Evolutionary conservation across 1,139 yeast genomes (phyloP), one percentile per base, ranked within the genome.

Genomic region (Sugiyamaella castrensis): DNA sequence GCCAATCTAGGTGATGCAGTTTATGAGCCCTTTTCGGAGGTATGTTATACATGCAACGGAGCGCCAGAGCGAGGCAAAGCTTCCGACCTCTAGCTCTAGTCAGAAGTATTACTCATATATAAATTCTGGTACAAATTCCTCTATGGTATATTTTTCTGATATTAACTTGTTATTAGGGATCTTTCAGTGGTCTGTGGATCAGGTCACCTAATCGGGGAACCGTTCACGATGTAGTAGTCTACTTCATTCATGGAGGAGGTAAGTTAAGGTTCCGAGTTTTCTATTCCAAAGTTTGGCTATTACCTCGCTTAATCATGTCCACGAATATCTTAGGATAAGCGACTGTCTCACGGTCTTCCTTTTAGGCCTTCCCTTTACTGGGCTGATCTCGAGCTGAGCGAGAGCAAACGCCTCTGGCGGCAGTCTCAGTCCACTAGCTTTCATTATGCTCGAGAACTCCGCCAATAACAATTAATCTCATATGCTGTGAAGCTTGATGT

Each of bases 231-330:
- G 39, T 72, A 12, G 56, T 72, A 6, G 35, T 73, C 2, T 65
- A 63, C 41, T 72, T 65, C 47, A 57, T 73, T 29, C 76, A 73
- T 30, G 71, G 71, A 19, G 69, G 68, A 10, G 69, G 66, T 50
- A 39, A 30, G 57, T 52, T n/a, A n/a, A 4, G 34, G 34, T 10
- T 13, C 8, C n/a, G n/a, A n/a, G n/a, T n/a, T n/a, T n/a, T n/a
- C n/a, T n/a, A n/a, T n/a, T n/a, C n/a, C n/a, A n/a, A n/a, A n/a
- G n/a, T n/a, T n/a, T n/a, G n/a, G n/a, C n/a, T 16, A 24, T 13
- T 6, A 12, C 15, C 33, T n/a, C n/a, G n/a, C n/a, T n/a, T n/a
- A n/a, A n/a, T n/a, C n/a, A n/a, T n/a, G n/a, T n/a, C n/a, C n/a
- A n/a, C n/a, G n/a, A n/a, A n/a, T n/a, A 12, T 2, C 5, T 19